These are phyloP conservation scores for Wallemia mellicola DNA, from an alignment of 1,284 basidiomycete genomes.

Conservation along the genomic window DNA sequence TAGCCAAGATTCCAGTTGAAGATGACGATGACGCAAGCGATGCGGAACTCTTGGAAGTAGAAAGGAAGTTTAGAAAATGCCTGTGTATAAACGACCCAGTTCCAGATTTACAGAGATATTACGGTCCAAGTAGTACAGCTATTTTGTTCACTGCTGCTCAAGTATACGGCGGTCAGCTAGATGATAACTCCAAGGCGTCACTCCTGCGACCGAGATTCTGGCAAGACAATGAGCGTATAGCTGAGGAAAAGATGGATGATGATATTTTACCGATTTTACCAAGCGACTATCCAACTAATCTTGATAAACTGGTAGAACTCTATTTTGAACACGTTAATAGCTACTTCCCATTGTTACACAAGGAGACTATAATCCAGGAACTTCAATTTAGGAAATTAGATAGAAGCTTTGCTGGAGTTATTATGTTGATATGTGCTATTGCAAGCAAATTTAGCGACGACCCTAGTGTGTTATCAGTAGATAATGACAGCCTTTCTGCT, in stretches of 20 bases:
- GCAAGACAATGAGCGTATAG: neutral
- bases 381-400: conserved; percentile 28
- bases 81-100: neutral
- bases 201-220: neutral
- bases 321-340: conserved; percentile 35
- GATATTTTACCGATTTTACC: neutral
- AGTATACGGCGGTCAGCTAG: neutral
- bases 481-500: conserved; percentile 21
- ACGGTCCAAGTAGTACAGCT: neutral
- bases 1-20: neutral
- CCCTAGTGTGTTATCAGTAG: conserved; percentile 23
- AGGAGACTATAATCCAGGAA: conserved; percentile 35
- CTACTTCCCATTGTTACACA: conserved; percentile 42
- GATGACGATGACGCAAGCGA: neutral
- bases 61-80: too few species aligned
- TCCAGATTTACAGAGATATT: neutral
- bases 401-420: conserved; percentile 31
- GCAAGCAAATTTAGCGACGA: conserved; percentile 37
- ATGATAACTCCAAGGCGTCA: neutral
- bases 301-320: conserved; percentile 25
- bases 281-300: neutral
- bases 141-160: neutral
- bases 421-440: conserved; percentile 42
- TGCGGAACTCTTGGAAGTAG: neutral
- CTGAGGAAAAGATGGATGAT: neutral